Evolutionary conservation across 2,329 filamentous ascomycete genomes (phyloP), one percentile per base, ranked within the genome.

Genomic region (Alternaria rosae): DNA sequence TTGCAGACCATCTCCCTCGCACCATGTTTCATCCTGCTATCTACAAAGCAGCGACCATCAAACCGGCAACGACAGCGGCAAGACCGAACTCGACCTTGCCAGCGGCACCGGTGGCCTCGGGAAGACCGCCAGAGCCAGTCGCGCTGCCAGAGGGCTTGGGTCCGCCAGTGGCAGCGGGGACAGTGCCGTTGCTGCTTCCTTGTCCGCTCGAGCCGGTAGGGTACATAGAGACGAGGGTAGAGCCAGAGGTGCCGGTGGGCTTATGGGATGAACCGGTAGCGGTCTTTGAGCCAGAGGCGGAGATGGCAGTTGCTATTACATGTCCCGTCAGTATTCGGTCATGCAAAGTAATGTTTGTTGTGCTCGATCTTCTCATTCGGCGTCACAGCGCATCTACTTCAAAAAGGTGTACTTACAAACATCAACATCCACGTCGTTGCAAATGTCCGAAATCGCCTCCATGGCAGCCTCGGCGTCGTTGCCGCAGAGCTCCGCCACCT

Each of bases 31-130:
- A 12, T 38, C 15, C 35, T 38, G 26, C 35, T 8, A 38, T 62
- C 43, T 76, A 76, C 70, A 75, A 74, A 52, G 64, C 70, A 12
- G 67, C 61, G 44, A 67, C 69, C 50, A 74, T 57, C 32, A 76
- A 25, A 12, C 72, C 72, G 44, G 69, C 72, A 26, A 76, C 47
- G 48, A 71, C 57, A 20, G 70, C 73, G 6, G 64, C 70, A 52
- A 66, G 51, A n/a, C 73, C 68, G 38, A 74, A 41, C 52, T 76
- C 70, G 10, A 74, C 47, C 55, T 63, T 70, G 17, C 68, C 65
- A 10, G 72, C 70, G 13, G 70, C 70, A 25, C 69, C 70, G 8
- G 68, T 70, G 35, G 66, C 63, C 42, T 69, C 41, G 15, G 65
- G 35, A 26, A 51, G 8, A 23, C 62, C 54, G 8, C 57, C 55